Conservation (phyloP, 129 eudicot genomes). For the Escallonia rubra region DNA sequence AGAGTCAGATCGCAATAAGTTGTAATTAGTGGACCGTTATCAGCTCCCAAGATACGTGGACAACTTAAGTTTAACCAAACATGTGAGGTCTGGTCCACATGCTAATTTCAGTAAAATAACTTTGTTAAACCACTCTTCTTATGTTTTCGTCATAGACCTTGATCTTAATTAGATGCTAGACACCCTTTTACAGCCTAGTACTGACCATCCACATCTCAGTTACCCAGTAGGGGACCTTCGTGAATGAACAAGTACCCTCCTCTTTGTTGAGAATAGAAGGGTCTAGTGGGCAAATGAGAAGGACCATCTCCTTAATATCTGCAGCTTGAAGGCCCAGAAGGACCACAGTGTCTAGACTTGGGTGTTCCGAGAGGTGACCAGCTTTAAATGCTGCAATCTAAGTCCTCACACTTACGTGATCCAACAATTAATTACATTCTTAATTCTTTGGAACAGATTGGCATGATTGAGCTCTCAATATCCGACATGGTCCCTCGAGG, state of each 20-base stretch:
- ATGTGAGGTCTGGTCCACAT: too few relatives aligned
- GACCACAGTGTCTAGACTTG: slow-evolving; percentile 22
- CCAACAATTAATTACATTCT: neutral
- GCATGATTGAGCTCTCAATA: slow-evolving; percentile 5
- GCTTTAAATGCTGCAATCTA: slow-evolving; percentile 8
- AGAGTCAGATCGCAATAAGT: too few relatives aligned
- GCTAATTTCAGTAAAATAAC: too few relatives aligned
- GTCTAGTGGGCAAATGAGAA: slow-evolving; percentile 17
- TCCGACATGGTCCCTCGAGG: slow-evolving; percentile 2
- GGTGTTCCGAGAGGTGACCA: slow-evolving; percentile 7
- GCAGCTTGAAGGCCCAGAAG: slow-evolving; percentile 4
- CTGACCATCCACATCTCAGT: slow-evolving; percentile 23
- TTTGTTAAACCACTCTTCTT: too few relatives aligned
- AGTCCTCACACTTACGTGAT: neutral
- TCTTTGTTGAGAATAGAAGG: slow-evolving; percentile 20
- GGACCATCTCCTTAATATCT: slow-evolving; percentile 35
- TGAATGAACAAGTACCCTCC: slow-evolving; percentile 7
- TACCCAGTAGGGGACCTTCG: slow-evolving; percentile 29
- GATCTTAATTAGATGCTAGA: too few relatives aligned
- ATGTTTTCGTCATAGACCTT: too few relatives aligned
- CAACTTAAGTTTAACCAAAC: too few relatives aligned
- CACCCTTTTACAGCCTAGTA: neutral
- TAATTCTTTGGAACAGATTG: neutral
- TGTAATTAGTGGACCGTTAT: too few relatives aligned
- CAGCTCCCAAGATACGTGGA: too few relatives aligned